A percentile compares a stretch with the other conserved stretches of the same genome.
Conservation (phyloP, 805 yeast species). For the Ogataea angusta region DNA sequence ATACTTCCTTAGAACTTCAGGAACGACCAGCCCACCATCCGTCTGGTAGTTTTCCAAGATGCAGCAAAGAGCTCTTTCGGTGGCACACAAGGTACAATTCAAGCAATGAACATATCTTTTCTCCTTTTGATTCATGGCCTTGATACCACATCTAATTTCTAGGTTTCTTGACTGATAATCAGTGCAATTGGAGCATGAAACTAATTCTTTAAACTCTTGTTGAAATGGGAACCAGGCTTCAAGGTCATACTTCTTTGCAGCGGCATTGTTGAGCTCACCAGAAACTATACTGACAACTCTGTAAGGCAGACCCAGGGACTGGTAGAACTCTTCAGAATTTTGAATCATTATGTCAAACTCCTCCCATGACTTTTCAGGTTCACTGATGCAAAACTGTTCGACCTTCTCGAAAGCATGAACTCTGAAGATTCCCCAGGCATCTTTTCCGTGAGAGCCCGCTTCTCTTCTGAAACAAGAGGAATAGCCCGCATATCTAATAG, state of each 20-base stretch:
- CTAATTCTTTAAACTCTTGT: conserved; percentile 96
- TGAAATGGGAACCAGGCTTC: conserved; percentile 99
- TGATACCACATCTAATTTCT: conserved; percentile 98
- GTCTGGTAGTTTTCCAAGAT: conserved; percentile 96
- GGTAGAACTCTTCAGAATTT: conserved; percentile 87
- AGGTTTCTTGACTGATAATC: conserved; percentile 98
- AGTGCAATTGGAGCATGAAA: conserved; percentile 98
- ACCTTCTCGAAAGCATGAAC: conserved; percentile 98
- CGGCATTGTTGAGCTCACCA: conserved; percentile 98
- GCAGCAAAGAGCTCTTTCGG: conserved; percentile 98
- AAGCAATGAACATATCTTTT: conserved; percentile 98
- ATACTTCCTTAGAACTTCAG: conserved; percentile 92
- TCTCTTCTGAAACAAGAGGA: conserved; percentile 99
- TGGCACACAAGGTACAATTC: conserved; percentile 95
- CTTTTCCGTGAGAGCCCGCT: conserved; percentile 99
- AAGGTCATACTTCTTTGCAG: conserved; percentile 97
- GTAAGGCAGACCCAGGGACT: conserved; percentile 89
- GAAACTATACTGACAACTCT: conserved; percentile 97
- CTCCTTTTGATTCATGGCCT: conserved; percentile 89
- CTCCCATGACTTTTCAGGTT: conserved; percentile 97
- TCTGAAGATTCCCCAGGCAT: conserved; percentile 99
- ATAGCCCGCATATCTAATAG: conserved; percentile 95
- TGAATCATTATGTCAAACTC: conserved; percentile 96
- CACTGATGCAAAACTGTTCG: conserved; percentile 93
- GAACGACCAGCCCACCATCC: conserved; percentile 89